Evolutionary conservation across 495 filamentous ascomycete genomes (phyloP).

Genomic region (Aspergillus sclerotioniger): DNA sequence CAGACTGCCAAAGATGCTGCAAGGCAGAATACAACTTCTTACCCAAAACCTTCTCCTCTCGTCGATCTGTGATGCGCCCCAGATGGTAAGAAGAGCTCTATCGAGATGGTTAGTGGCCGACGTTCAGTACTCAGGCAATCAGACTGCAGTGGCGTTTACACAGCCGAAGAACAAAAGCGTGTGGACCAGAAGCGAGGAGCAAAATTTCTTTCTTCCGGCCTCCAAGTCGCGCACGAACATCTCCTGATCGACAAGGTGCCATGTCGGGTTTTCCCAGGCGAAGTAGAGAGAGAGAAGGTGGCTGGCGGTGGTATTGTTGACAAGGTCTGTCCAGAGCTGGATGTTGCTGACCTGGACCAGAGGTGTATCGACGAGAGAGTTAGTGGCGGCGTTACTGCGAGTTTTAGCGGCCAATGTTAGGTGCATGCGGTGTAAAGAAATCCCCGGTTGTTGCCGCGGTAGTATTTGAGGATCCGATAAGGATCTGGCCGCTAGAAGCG

Average conservation of each 20-base stretch:
- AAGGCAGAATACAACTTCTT: slow-evolving; percentile 24
- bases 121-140: not conserved
- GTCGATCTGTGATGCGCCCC: slow-evolving; percentile 23
- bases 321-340: slow-evolving; percentile 23
- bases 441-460: slow-evolving; percentile 9
- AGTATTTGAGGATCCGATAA: slow-evolving; percentile 11
- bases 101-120: slow-evolving; percentile 7
- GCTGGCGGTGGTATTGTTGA: slow-evolving; percentile 24
- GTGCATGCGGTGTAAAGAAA: slow-evolving; percentile 21
- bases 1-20: slow-evolving; percentile 23
- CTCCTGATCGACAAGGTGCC: slow-evolving; percentile 26
- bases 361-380: slow-evolving; percentile 13
- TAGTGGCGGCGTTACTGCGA: slow-evolving; percentile 2
- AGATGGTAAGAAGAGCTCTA: slow-evolving; percentile 29
- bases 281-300: slow-evolving; percentile 31
- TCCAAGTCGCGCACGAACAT: slow-evolving; percentile 26
- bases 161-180: slow-evolving; percentile 25
- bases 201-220: slow-evolving; percentile 12
- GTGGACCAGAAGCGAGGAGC: slow-evolving; percentile 23
- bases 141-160: slow-evolving; percentile 14
- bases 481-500: slow-evolving; percentile 12
- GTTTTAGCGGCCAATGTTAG: slow-evolving; percentile 9
- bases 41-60: slow-evolving; percentile 25
- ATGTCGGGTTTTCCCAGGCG: slow-evolving; percentile 30
- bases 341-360: slow-evolving; percentile 18